Evolutionary conservation across 2,329 filamentous ascomycete genomes (phyloP), one percentile per base, ranked within the genome.

Genomic region (Pezicula carpinea): DNA sequence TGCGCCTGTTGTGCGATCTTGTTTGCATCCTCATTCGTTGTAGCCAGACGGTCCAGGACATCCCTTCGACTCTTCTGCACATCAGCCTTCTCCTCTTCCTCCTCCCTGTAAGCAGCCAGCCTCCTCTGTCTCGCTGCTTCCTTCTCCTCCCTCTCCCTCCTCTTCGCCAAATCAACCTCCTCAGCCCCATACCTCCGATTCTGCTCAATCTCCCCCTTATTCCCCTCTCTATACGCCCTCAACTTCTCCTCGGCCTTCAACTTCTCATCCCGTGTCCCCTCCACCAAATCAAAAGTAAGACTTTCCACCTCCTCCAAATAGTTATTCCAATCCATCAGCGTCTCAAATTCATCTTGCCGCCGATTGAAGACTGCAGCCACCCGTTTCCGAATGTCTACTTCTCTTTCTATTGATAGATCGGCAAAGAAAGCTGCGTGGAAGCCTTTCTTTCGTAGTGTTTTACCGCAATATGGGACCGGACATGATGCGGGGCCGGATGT

Each of bases 301-400:
- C 86, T 82, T 71, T 99, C 93, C 33, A 96, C 89, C 62, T 88
- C 83, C 68, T 97, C 89, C 11, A 99, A 81, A 70, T 97, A 96
- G 66, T 96, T 85, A 69, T 99, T 96, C 73, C 85, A 99, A 62
- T 83, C 86, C 36, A 80, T 72, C 50, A 96, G 75, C 2, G 80
- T 82, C 66, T 95, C 87, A 60, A 99, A 99, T 65, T 99, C 93
- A 53, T 93, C 88, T 69, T 96, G 85, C 15, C 81, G 75, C 59
- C 89, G 85, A 70, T 97, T 96, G 67, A 97, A 92, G 8, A 92
- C 87, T 48, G 70, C 71, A 3, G 83, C 83, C 2, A 97, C 89
- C 46, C 88, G 77, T 49, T 83, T 80, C 45, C 93, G 78, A 50
- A 97, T 89, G 68, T 99, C 93, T 15, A 96, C 89, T 69, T 99